These are phyloP conservation scores for Sugiyamaella neomexicana DNA, from an alignment of 1,139 yeast species.

Conservation along the genomic window DNA sequence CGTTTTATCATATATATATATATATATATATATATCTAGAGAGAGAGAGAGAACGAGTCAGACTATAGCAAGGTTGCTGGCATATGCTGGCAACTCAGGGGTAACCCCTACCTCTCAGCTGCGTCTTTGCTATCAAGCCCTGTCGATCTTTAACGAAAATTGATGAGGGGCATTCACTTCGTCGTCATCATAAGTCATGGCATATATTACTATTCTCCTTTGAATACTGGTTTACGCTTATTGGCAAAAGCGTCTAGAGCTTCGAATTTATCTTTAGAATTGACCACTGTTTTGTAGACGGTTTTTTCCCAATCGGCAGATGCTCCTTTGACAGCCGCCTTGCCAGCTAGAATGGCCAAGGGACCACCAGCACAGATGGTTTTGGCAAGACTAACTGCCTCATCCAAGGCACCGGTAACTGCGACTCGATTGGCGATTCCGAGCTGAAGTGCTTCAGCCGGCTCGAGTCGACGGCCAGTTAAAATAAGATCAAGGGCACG, in stretches of 20 bases:
- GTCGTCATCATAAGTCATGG: too few relatives aligned
- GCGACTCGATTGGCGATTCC: conserved; percentile 21
- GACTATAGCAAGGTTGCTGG: conserved; percentile 12
- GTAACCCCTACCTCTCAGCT: conserved; percentile 2
- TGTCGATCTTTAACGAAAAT: not conserved
- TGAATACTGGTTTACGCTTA: conserved; percentile 36
- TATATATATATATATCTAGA: too few relatives aligned
- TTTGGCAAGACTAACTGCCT: conserved; percentile 16
- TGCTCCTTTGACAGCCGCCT: conserved; percentile 36
- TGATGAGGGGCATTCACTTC: not conserved
- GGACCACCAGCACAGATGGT: conserved; percentile 39
- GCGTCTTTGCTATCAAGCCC: conserved; percentile 3
- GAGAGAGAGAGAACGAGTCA: too few relatives aligned
- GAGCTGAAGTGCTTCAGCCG: conserved; percentile 20
- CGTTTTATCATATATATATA: too few relatives aligned
- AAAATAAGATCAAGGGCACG: conserved; percentile 22
- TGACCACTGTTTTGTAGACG: conserved; percentile 35
- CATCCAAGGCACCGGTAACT: conserved; percentile 15
- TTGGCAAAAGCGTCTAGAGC: conserved; percentile 39
- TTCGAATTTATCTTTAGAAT: conserved; percentile 38
- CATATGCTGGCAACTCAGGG: conserved; percentile 7
- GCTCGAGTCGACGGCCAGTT: conserved; percentile 18
- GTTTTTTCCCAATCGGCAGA: conserved; percentile 33
- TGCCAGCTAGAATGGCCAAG: conserved; percentile 36
- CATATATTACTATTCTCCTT: conserved; percentile 32